phyloP scores from a whole-genome alignment of 176 grass and related monocot genomes.

The Avena sativa region DNA sequence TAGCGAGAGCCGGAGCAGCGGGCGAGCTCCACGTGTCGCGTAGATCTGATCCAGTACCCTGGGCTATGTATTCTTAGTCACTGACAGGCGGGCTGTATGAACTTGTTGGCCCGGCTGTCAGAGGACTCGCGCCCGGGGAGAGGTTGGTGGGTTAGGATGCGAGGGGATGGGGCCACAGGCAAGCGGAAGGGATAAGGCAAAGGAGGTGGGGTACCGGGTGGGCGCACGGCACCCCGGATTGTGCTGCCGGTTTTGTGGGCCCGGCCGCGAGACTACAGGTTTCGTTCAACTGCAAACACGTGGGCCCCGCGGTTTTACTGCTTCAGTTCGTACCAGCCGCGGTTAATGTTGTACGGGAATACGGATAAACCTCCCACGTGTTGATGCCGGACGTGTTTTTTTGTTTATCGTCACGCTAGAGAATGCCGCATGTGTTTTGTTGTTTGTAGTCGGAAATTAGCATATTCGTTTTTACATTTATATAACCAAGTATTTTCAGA shows the following conservation, averaged over 20 bases:
- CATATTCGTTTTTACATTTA: no score
- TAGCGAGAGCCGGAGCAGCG: slow-evolving; percentile 40
- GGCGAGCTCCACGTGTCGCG: slow-evolving; percentile 44
- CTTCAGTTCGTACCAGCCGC: neutral
- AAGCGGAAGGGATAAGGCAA: slow-evolving; percentile 57
- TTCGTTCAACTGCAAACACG: neutral
- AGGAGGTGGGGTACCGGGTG: slow-evolving; percentile 9
- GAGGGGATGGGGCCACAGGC: neutral
- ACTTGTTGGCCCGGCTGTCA: neutral
- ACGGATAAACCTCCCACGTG: no score
- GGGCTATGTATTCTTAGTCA: rapidly evolving
- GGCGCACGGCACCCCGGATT: slow-evolving; percentile 38
- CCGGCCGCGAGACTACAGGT: neutral
- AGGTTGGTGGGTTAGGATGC: neutral
- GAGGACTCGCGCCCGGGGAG: rapidly evolving
- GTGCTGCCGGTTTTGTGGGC: slow-evolving; percentile 44
- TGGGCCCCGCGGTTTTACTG: slow-evolving; percentile 29
- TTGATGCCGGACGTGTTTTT: no score
- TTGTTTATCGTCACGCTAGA: no score
- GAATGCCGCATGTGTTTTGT: no score
- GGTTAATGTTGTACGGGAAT: no score
- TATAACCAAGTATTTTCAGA: no score
- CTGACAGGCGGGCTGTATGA: neutral
- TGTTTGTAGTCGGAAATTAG: no score
- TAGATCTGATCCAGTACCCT: no score